Percentiles rank a stretch among this genome's conserved stretches.
phyloP scores from a whole-genome alignment of 768 basidiomycete species.

The Russula olivacea region DNA sequence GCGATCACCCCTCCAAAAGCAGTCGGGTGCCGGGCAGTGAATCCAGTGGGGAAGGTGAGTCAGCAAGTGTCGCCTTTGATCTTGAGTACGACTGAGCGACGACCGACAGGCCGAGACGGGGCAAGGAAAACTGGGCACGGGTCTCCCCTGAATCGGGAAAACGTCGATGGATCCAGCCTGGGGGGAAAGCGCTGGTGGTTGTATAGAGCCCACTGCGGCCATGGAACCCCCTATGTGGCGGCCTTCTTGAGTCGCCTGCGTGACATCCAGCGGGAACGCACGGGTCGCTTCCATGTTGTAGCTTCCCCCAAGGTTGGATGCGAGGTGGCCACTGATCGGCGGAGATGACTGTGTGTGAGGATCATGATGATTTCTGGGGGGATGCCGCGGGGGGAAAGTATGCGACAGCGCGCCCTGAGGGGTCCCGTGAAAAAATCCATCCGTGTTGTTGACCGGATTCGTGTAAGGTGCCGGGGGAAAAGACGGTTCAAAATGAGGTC shows the following conservation, averaged over 20 bases:
- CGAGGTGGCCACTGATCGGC: not conserved
- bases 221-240: not conserved
- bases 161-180: not conserved
- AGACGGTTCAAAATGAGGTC: no score
- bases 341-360: not conserved
- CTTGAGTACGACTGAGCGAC: not conserved
- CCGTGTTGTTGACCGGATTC: not conserved
- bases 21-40: not conserved
- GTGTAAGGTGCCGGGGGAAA: not conserved
- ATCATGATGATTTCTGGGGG: not conserved
- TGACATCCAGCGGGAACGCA: not conserved
- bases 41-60: conserved; percentile 1
- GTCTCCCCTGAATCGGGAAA: not conserved
- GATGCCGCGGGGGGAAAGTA: not conserved
- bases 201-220: not conserved
- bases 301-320: not conserved
- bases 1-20: conserved; percentile 10
- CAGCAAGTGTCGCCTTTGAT: not conserved
- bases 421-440: not conserved
- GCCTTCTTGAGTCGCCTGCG: not conserved
- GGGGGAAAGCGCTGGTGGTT: not conserved
- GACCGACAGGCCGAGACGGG: not conserved
- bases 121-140: not conserved
- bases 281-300: not conserved
- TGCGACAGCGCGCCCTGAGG: not conserved